phyloP scores from a whole-genome alignment of 2,329 filamentous ascomycete genomes.

The Fusarium sp. region DNA sequence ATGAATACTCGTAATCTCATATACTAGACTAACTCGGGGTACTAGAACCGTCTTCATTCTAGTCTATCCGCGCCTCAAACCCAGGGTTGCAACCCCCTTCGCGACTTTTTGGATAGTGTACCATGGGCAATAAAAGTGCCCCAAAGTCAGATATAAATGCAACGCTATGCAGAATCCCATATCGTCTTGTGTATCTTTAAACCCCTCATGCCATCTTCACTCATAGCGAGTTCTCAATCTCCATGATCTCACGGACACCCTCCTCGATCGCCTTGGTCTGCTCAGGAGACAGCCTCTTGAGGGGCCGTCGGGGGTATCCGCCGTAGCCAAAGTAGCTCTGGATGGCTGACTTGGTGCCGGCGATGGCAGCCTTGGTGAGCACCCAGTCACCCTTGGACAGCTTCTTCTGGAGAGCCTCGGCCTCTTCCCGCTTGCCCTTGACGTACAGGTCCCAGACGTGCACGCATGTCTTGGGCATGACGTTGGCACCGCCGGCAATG shows the following conservation, averaged over 20 bases:
- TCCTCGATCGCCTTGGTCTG: slow-evolving; percentile 65
- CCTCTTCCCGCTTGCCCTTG: slow-evolving; percentile 80
- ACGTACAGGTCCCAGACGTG: slow-evolving; percentile 82
- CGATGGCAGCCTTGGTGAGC: slow-evolving; percentile 83
- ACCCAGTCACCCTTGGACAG: slow-evolving; percentile 86
- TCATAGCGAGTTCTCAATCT: slow-evolving; percentile 68
- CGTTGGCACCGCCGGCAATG: slow-evolving; percentile 87
- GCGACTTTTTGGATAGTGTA: slow-evolving; percentile 11
- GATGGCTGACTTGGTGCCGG: slow-evolving; percentile 87
- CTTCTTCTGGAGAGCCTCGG: slow-evolving; percentile 79
- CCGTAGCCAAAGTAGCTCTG: slow-evolving; percentile 87
- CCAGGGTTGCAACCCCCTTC: background rate
- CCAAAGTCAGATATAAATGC: slow-evolving; percentile 31
- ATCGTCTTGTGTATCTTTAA: slow-evolving; percentile 7
- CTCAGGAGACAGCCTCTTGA: slow-evolving; percentile 73
- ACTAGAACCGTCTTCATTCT: background rate
- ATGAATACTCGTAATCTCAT: slow-evolving; percentile 26
- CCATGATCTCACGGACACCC: slow-evolving; percentile 73
- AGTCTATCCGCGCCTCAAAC: background rate
- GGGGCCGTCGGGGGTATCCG: slow-evolving; percentile 78
- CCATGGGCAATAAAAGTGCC: slow-evolving; percentile 1
- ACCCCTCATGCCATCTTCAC: background rate
- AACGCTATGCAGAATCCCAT: slow-evolving; percentile 38
- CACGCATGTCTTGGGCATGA: slow-evolving; percentile 85
- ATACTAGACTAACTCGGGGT: slow-evolving; percentile 12